Evolutionary conservation across 768 basidiomycete genomes (phyloP).

Genomic region (Zangia roseola): DNA sequence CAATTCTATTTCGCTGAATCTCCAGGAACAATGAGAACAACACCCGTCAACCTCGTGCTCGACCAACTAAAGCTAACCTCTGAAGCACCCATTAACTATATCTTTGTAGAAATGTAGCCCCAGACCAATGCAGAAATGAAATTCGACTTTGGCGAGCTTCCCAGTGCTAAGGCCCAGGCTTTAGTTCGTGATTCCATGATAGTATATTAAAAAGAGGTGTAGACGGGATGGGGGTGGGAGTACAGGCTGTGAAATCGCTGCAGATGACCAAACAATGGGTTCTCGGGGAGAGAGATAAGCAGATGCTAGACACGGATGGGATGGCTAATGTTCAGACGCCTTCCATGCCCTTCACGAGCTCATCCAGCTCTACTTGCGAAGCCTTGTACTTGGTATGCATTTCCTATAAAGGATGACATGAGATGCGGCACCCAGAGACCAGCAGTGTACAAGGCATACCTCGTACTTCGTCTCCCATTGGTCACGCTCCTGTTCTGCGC

Average conservation of each 20-base stretch:
- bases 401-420: constrained; percentile 50
- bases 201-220: constrained; percentile 22
- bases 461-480: constrained; percentile 93
- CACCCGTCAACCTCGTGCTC: neutral
- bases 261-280: constrained; percentile 11
- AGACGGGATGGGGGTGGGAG: constrained; percentile 17
- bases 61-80: neutral
- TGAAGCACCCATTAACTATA: neutral
- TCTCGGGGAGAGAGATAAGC: constrained; percentile 6
- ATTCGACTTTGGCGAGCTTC: neutral
- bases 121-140: neutral
- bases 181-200: constrained; percentile 17
- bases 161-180: constrained; percentile 1
- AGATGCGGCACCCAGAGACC: neutral
- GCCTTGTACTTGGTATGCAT: constrained; percentile 63
- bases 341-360: constrained; percentile 77
- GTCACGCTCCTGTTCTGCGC: constrained; percentile 89
- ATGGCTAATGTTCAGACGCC: constrained; percentile 44
- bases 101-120: neutral
- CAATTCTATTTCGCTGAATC: constrained; percentile 84
- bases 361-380: constrained; percentile 81
- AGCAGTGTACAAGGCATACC: constrained; percentile 44
- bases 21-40: constrained; percentile 42
- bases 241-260: constrained; percentile 20
- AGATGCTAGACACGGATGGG: constrained; percentile 1